These are phyloP conservation scores for Zygosaccharomyces lentus DNA, from an alignment of 805 yeast species.

Conservation along the genomic window DNA sequence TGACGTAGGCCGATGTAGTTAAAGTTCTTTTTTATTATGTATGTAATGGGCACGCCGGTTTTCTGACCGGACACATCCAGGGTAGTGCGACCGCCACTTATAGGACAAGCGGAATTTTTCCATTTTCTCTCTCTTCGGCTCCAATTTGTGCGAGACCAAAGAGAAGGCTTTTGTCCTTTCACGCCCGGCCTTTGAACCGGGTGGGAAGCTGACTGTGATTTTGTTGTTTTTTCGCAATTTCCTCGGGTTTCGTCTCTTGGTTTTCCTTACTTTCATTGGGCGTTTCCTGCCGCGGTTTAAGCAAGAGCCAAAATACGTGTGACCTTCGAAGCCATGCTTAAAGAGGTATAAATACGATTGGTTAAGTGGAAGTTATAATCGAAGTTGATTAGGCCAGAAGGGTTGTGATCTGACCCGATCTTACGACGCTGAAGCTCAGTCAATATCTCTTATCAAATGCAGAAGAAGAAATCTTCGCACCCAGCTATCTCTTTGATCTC, in stretches of 20 bases:
- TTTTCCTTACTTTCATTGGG: constrained; percentile 3
- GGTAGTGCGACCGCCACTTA: background rate
- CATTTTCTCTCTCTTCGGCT: background rate
- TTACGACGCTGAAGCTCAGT: background rate
- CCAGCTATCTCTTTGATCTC: constrained; percentile 71
- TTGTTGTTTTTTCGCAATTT: background rate
- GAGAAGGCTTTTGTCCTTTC: background rate
- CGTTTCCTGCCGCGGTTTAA: constrained; percentile 6
- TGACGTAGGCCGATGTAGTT: background rate
- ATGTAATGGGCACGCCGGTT: background rate
- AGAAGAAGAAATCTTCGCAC: constrained; percentile 36
- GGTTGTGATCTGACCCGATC: background rate
- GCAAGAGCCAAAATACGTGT: background rate
- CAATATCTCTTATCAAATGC: constrained; percentile 17
- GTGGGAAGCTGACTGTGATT: background rate
- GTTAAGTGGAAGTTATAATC: no score
- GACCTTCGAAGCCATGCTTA: constrained; percentile 3
- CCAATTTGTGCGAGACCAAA: background rate
- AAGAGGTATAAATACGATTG: background rate
- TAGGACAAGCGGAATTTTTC: constrained; percentile 1
- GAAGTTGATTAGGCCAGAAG: background rate
- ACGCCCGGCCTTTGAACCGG: constrained; percentile 1
- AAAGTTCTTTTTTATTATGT: background rate
- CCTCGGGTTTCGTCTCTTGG: background rate
- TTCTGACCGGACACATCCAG: background rate